Percentiles rank a stretch among this genome's conserved stretches.
Conservation (phyloP, 208 protist species). For the Crithidia sp. region DNA sequence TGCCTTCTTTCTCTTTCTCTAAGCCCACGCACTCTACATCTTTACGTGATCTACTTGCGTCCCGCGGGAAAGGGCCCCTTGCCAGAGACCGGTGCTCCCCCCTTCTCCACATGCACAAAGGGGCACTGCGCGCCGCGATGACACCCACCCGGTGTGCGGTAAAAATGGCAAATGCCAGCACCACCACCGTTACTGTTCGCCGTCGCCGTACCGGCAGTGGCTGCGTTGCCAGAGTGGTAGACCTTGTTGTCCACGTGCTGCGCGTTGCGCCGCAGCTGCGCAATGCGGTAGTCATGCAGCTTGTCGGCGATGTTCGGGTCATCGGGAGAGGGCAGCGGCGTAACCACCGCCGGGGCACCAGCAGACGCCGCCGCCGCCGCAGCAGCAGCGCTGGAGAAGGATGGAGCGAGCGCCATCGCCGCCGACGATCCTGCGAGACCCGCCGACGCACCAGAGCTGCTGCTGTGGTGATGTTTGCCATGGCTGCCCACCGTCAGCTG, state of each 20-base stretch:
- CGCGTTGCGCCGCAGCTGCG: conserved; percentile 74
- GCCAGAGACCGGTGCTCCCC: conserved; percentile 29
- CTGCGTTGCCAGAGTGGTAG: conserved; percentile 26
- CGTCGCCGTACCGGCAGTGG: neutral
- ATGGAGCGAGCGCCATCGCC: neutral
- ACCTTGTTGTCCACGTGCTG: conserved; percentile 66
- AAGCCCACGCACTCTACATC: no score
- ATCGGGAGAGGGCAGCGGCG: conserved; percentile 30
- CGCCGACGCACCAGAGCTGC: neutral
- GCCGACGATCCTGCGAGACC: neutral
- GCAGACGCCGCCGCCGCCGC: neutral
- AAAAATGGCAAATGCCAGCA: conserved; percentile 58
- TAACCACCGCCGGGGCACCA: neutral
- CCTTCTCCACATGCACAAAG: conserved; percentile 67
- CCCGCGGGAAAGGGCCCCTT: neutral
- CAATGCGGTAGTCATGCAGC: conserved; percentile 73
- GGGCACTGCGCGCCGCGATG: conserved; percentile 61
- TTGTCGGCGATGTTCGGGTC: conserved; percentile 38
- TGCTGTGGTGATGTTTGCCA: conserved; percentile 1
- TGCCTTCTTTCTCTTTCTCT: no score
- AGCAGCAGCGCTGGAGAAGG: neutral
- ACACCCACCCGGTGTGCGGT: conserved; percentile 70
- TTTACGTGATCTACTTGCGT: neutral
- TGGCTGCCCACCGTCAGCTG: conserved; percentile 32
- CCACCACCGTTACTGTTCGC: neutral